Conservation (phyloP, 441 rosid genomes). For the Populus tomentosa region DNA sequence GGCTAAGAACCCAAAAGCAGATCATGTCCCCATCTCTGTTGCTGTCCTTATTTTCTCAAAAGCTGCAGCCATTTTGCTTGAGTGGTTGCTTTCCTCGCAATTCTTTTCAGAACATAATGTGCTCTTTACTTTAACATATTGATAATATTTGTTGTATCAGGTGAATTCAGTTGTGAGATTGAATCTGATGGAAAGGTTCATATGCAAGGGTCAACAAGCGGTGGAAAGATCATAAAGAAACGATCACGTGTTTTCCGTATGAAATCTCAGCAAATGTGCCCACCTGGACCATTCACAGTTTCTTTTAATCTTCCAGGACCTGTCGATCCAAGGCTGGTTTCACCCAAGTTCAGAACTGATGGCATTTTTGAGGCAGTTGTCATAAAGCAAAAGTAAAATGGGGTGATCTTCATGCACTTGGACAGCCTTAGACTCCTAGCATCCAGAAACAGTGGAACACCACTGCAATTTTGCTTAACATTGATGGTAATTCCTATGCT, state of each 20-base stretch:
- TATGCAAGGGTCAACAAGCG: slow-evolving; percentile 43
- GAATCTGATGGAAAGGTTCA: slow-evolving; percentile 48
- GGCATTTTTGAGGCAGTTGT: slow-evolving; percentile 71
- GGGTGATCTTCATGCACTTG: not conserved
- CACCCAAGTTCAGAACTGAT: slow-evolving; percentile 42
- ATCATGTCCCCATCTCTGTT: not conserved
- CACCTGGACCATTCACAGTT: slow-evolving; percentile 58
- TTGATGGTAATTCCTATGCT: not conserved
- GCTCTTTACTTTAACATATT: not conserved
- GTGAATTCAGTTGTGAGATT: slow-evolving; percentile 50
- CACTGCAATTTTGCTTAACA: not conserved
- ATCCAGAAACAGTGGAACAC: not conserved
- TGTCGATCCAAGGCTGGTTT: slow-evolving; percentile 61
- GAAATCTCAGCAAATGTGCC: slow-evolving; percentile 45
- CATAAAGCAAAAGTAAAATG: slow-evolving; percentile 29
- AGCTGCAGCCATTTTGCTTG: not conserved
- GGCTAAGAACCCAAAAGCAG: not conserved
- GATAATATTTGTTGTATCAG: slow-evolving; percentile 26
- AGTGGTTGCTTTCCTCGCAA: not conserved
- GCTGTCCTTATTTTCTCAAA: not conserved
- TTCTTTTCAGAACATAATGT: not conserved
- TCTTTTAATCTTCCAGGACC: slow-evolving; percentile 69
- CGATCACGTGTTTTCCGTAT: slow-evolving; percentile 35
- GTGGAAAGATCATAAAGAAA: slow-evolving; percentile 29
- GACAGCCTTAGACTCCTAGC: not conserved